Percentiles rank a stretch among this genome's conserved stretches.
phyloP scores from a whole-genome alignment of 1,284 basidiomycete genomes.

The Cutaneotrichosporon cavernicola region DNA sequence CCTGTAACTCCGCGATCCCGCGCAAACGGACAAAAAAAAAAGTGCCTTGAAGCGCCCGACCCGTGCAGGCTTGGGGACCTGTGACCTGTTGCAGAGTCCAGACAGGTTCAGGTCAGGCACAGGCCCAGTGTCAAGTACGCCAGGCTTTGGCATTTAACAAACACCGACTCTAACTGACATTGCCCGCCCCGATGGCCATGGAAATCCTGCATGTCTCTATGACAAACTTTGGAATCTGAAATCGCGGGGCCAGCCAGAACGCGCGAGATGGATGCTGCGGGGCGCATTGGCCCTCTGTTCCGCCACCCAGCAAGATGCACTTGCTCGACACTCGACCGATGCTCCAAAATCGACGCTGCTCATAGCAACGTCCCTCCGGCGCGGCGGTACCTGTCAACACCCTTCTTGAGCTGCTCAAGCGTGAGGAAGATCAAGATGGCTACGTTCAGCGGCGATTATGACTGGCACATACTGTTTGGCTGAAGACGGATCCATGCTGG shows the following conservation, averaged over 20 bases:
- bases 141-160: no score
- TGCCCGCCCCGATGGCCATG: background rate
- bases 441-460: conserved; percentile 12
- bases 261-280: background rate
- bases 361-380: conserved; percentile 30
- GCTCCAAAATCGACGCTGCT: background rate
- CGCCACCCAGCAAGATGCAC: background rate
- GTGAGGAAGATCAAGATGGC: conserved; percentile 70
- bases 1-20: no score
- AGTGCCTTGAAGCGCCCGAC: no score
- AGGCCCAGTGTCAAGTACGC: no score
- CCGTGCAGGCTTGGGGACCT: no score
- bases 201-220: background rate
- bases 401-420: conserved; percentile 60
- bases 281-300: background rate
- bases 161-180: background rate
- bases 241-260: background rate
- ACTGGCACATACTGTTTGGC: conserved; percentile 59
- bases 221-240: background rate
- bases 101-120: no score
- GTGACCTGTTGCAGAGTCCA: no score
- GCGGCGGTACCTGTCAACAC: conserved; percentile 43
- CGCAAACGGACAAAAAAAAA: no score
- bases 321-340: background rate
- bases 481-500: conserved; percentile 71